phyloP scores from a whole-genome alignment of 257 asterid species.

The Solanum dulcamara region DNA sequence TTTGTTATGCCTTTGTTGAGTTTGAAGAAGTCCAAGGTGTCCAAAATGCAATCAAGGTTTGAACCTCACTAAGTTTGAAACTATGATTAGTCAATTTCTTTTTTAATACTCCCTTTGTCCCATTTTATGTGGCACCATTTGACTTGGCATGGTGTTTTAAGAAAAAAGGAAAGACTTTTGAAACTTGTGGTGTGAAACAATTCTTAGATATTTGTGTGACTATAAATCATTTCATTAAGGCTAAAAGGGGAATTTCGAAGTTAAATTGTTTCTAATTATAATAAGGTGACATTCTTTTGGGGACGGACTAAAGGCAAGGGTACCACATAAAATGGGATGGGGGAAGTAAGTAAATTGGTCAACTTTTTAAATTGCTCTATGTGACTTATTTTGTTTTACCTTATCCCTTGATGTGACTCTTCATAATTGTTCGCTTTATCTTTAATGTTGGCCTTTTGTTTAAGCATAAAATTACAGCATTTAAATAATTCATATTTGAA shows the following conservation, averaged over 20 bases:
- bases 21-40: conserved; percentile 71
- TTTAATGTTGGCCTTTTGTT: background rate
- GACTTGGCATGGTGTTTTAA: too few relatives aligned
- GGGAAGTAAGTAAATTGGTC: background rate
- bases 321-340: too few relatives aligned
- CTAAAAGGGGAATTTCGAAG: too few relatives aligned
- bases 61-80: background rate
- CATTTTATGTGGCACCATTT: too few relatives aligned
- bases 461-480: background rate
- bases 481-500: background rate
- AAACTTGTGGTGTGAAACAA: too few relatives aligned
- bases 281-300: too few relatives aligned
- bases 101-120: background rate
- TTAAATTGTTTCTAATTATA: too few relatives aligned
- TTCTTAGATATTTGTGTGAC: too few relatives aligned
- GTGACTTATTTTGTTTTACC: background rate
- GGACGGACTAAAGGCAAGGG: too few relatives aligned
- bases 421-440: background rate
- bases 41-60: conserved; percentile 65
- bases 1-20: conserved; percentile 84
- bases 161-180: too few relatives aligned
- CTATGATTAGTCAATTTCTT: background rate
- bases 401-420: background rate
- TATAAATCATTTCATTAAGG: too few relatives aligned
- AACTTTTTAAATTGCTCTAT: background rate